Conservation (phyloP, 202 grass and related monocot species). For the Dendrocalamus latiflorus region DNA sequence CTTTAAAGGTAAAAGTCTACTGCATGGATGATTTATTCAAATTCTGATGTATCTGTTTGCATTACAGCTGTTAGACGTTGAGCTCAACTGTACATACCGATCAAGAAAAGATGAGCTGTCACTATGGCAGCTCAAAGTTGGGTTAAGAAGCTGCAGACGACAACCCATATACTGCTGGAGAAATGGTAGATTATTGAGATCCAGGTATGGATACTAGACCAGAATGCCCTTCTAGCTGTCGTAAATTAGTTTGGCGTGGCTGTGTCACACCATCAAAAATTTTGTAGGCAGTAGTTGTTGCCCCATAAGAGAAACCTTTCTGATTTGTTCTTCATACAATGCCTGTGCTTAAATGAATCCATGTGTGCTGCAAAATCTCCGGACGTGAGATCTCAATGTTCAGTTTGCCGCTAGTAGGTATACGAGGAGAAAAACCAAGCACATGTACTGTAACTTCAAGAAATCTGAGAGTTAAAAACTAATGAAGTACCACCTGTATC, state of each 20-base stretch:
- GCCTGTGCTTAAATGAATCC: not conserved
- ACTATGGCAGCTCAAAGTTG: slow-evolving; percentile 11
- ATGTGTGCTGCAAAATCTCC: not conserved
- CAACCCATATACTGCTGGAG: slow-evolving; percentile 11
- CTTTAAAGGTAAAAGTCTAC: slow-evolving; percentile 7
- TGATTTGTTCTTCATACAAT: not conserved
- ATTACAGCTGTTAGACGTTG: slow-evolving; percentile 16
- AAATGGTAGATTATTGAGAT: slow-evolving; percentile 30
- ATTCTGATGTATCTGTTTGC: not conserved
- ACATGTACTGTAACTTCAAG: not conserved
- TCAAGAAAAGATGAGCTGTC: slow-evolving; percentile 23
- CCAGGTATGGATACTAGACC: slow-evolving; percentile 20
- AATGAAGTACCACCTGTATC: not conserved
- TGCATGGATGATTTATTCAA: not conserved
- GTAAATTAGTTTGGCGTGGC: slow-evolving; percentile 27
- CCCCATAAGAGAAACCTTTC: not conserved
- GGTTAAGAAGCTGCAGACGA: slow-evolving; percentile 21
- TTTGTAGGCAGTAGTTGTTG: slow-evolving; percentile 17
- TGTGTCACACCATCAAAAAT: slow-evolving; percentile 5
- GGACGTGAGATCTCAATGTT: not conserved
- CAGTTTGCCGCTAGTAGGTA: not conserved
- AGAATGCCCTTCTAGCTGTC: slow-evolving; percentile 2
- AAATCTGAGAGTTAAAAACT: not conserved
- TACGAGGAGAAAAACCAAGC: not conserved
- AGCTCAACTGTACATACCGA: slow-evolving; percentile 47